phyloP scores from a whole-genome alignment of 495 filamentous ascomycete species.

The Aspergillus kassunensis region DNA sequence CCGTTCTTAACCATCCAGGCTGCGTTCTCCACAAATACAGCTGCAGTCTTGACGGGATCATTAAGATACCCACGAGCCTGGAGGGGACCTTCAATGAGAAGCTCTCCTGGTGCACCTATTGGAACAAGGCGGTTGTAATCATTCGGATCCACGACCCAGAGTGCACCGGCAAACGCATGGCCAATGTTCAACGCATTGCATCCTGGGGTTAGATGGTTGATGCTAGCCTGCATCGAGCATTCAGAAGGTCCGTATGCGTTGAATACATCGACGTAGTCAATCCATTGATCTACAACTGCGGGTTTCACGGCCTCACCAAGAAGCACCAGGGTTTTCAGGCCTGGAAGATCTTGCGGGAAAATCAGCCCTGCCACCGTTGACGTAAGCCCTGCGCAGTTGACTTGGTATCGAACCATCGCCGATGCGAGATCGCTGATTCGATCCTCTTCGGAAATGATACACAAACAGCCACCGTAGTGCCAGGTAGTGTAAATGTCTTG shows the following conservation, averaged over 20 bases:
- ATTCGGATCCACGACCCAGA: slow-evolving; percentile 49
- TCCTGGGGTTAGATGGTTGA: background rate
- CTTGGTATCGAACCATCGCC: slow-evolving; percentile 21
- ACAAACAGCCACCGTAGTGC: slow-evolving; percentile 51
- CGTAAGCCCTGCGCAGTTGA: slow-evolving; percentile 26
- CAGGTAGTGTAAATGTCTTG: slow-evolving; percentile 57
- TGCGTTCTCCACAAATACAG: slow-evolving; percentile 45
- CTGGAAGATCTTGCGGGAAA: slow-evolving; percentile 16
- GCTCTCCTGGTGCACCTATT: slow-evolving; percentile 50
- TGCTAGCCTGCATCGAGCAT: slow-evolving; percentile 15
- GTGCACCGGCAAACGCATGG: slow-evolving; percentile 13
- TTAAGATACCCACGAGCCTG: slow-evolving; percentile 49
- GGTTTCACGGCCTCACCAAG: slow-evolving; percentile 24
- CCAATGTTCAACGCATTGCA: slow-evolving; percentile 10
- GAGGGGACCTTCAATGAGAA: slow-evolving; percentile 50
- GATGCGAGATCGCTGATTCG: slow-evolving; percentile 25
- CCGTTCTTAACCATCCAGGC: slow-evolving; percentile 28
- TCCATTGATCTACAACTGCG: slow-evolving; percentile 8
- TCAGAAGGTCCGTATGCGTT: slow-evolving; percentile 27
- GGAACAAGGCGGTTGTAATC: slow-evolving; percentile 47
- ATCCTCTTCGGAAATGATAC: slow-evolving; percentile 47
- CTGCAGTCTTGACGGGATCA: slow-evolving; percentile 33
- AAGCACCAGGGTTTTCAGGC: slow-evolving; percentile 20
- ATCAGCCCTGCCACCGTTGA: slow-evolving; percentile 26
- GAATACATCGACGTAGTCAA: slow-evolving; percentile 11